Percentiles rank a stretch among this genome's conserved stretches.
These are phyloP conservation scores for Sclerotinia subarctica DNA, from an alignment of 2,329 filamentous ascomycete species.

Conservation along the genomic window DNA sequence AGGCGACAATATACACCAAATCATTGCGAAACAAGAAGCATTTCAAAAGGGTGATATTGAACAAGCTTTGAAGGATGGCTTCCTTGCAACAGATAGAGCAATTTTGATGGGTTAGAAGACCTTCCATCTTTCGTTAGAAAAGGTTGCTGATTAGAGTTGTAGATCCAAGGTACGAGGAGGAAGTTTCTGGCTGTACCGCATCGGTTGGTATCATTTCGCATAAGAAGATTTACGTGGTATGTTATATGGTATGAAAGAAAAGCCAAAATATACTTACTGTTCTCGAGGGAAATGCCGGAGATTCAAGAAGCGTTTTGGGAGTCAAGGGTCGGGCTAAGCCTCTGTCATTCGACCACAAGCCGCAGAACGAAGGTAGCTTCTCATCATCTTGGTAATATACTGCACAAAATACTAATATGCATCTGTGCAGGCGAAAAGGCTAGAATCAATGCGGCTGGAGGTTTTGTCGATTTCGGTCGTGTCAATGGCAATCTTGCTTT, in stretches of 20 bases:
- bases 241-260: constrained; percentile 44
- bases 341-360: constrained; percentile 98
- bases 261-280: constrained; percentile 32
- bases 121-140: constrained; percentile 1
- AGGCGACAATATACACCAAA: constrained; percentile 89
- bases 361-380: constrained; percentile 82
- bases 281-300: constrained; percentile 88
- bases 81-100: constrained; percentile 90
- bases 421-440: constrained; percentile 78
- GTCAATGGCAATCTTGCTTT: constrained; percentile 97
- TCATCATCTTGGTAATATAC: neutral
- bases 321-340: constrained; percentile 97
- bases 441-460: constrained; percentile 90
- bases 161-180: constrained; percentile 97
- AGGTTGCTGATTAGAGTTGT: constrained; percentile 32
- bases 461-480: constrained; percentile 96
- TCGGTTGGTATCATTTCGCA: constrained; percentile 85
- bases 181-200: constrained; percentile 96
- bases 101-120: constrained; percentile 78
- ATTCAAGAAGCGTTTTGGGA: constrained; percentile 90
- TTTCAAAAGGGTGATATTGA: constrained; percentile 90
- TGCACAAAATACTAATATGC: constrained; percentile 31
- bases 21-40: constrained; percentile 89
- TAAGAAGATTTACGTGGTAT: constrained; percentile 91
- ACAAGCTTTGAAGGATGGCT: constrained; percentile 95